These are phyloP conservation scores for Blastobotrys persicus DNA, from an alignment of 1,139 yeast species.

Conservation along the genomic window DNA sequence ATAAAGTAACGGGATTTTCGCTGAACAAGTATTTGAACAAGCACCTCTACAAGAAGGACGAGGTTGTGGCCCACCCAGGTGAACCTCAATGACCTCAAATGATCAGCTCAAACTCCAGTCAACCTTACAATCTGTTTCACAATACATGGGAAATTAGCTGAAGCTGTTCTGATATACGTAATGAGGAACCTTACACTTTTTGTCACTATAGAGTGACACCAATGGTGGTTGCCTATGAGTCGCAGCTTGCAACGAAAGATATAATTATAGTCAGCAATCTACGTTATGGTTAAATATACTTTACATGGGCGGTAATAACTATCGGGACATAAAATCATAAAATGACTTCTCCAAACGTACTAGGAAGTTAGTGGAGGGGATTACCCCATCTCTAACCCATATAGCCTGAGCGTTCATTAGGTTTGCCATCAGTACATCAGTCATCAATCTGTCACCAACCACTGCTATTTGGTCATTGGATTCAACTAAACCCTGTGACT, in stretches of 20 bases:
- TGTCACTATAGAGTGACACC: no score
- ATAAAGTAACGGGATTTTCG: conserved; percentile 56
- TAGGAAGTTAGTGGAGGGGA: conserved; percentile 47
- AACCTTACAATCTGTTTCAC: no score
- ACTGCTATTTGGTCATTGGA: conserved; percentile 69
- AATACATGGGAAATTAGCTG: no score
- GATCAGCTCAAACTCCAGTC: no score
- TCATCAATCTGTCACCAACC: conserved; percentile 85
- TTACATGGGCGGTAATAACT: not conserved
- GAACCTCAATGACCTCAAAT: no score
- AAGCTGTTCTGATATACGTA: no score
- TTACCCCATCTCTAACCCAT: conserved; percentile 81
- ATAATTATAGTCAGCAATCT: no score
- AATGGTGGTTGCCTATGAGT: no score
- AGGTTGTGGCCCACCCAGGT: conserved; percentile 4
- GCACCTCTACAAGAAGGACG: conserved; percentile 44
- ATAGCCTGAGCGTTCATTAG: conserved; percentile 85
- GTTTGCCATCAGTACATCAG: conserved; percentile 92
- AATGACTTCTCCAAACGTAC: conserved; percentile 41
- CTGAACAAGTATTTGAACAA: conserved; percentile 61
- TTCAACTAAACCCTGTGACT: conserved; percentile 31
- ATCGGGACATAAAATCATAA: conserved; percentile 21
- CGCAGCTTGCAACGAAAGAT: no score
- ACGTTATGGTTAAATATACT: no score
- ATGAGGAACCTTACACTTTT: no score